These are phyloP conservation scores for Blastobotrys mokoenaii DNA, from an alignment of 805 yeast genomes.

Conservation along the genomic window DNA sequence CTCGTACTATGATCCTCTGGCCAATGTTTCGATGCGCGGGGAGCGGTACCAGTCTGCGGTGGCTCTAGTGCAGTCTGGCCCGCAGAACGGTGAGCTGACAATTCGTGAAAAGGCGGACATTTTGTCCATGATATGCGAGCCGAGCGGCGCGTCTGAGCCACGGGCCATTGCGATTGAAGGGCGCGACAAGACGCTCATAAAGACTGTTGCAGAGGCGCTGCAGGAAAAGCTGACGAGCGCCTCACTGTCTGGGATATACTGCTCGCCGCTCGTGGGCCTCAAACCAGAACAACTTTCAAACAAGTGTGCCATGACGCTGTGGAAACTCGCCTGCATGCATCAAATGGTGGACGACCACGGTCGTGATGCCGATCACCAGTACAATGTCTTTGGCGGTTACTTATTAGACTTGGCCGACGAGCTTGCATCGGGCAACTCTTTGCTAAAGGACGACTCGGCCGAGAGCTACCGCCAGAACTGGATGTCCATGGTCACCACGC, in stretches of 20 bases:
- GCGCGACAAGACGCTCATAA: conserved; percentile 10
- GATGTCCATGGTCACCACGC: conserved; percentile 16
- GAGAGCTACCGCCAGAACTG: conserved; percentile 16
- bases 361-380: conserved; percentile 3
- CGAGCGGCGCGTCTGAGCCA: conserved; percentile 3
- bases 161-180: conserved; percentile 18
- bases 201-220: conserved; percentile 5
- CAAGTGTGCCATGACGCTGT: conserved; percentile 17
- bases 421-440: conserved; percentile 10
- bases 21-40: conserved; percentile 7
- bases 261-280: conserved; percentile 4
- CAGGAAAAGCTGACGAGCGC: conserved; percentile 5
- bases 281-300: conserved; percentile 13
- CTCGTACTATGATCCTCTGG: conserved; percentile 19
- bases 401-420: conserved; percentile 20
- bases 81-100: conserved; percentile 8
- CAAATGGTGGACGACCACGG: conserved; percentile 14
- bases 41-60: conserved; percentile 16
- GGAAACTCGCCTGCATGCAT: conserved; percentile 20
- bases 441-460: not conserved
- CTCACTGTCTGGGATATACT: conserved; percentile 5
- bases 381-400: conserved; percentile 17
- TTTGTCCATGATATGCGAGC: conserved; percentile 17
- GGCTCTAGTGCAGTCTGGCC: conserved; percentile 7
- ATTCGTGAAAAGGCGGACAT: conserved; percentile 21